Percentiles rank a stretch among this genome's conserved stretches.
Conservation (phyloP, 202 grass and related monocot species). For the Musa balbisiana region DNA sequence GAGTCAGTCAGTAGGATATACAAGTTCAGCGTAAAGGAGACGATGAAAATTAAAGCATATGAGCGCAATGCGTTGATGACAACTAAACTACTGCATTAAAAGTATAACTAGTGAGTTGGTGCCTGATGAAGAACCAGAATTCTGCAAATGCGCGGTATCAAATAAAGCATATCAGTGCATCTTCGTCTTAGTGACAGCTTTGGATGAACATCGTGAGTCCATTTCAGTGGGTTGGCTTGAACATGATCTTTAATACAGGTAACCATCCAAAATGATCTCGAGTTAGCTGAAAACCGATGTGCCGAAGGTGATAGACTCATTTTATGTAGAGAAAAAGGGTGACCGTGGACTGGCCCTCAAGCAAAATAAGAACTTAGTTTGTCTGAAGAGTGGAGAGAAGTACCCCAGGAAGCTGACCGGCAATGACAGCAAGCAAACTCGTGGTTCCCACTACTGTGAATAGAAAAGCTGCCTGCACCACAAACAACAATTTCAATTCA, state of each 20-base stretch:
- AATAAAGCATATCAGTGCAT: not conserved
- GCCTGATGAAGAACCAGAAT: not conserved
- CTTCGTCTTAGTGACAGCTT: not conserved
- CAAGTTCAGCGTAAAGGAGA: no score
- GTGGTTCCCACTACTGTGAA: conserved; percentile 82
- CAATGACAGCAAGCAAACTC: conserved; percentile 67
- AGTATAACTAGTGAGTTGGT: not conserved
- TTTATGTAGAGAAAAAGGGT: not conserved
- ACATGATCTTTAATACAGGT: not conserved
- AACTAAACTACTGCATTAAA: not conserved
- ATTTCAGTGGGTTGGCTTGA: not conserved
- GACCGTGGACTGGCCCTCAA: not conserved
- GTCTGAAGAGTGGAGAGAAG: not conserved
- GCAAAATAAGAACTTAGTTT: not conserved
- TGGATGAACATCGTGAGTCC: not conserved
- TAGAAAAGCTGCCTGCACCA: conserved; percentile 72
- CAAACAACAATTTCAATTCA: not conserved
- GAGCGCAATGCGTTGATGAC: no score
- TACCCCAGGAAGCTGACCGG: conserved; percentile 92
- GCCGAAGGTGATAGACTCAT: not conserved
- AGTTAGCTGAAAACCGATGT: no score
- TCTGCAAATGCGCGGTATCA: not conserved
- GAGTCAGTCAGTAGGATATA: not conserved
- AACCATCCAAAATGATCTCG: no score
- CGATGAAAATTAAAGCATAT: no score